These are phyloP conservation scores for Sophora flavescens DNA, from an alignment of 306 rosid species.

Conservation along the genomic window DNA sequence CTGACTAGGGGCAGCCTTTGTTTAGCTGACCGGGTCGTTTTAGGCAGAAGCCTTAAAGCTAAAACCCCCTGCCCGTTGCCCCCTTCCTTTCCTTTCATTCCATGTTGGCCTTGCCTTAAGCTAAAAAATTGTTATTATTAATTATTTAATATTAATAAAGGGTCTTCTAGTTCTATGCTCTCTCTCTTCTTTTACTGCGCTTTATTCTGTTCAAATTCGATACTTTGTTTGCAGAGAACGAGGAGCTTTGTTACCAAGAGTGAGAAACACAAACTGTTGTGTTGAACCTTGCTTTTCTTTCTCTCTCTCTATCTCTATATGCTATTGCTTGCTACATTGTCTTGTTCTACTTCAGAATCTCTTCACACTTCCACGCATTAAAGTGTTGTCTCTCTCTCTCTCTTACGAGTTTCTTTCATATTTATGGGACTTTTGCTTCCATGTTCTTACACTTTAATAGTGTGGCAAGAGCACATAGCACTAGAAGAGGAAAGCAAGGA, in stretches of 20 bases:
- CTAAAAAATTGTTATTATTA: conserved; percentile 5
- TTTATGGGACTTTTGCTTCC: conserved; percentile 53
- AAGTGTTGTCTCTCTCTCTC: conserved; percentile 55
- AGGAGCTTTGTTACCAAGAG: conserved; percentile 66
- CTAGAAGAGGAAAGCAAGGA: conserved; percentile 43
- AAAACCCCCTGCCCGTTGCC: conserved; percentile 82
- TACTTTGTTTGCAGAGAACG: conserved; percentile 88
- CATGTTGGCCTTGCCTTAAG: conserved; percentile 55
- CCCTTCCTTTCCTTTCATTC: conserved; percentile 43
- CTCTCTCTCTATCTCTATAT: conserved; percentile 48
- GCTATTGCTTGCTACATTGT: conserved; percentile 80
- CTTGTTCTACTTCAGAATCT: conserved; percentile 85
- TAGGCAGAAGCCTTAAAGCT: conserved; percentile 58
- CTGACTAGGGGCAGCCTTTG: conserved; percentile 92
- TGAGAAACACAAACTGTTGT: conserved; percentile 47
- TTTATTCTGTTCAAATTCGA: conserved; percentile 89
- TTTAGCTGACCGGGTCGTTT: conserved; percentile 66
- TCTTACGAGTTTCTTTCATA: conserved; percentile 50
- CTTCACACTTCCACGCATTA: conserved; percentile 87
- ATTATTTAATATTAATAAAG: conserved; percentile 37
- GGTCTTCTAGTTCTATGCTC: conserved; percentile 10
- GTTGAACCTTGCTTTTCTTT: conserved; percentile 40
- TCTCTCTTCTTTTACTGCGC: conserved; percentile 52
- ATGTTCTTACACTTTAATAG: conserved; percentile 48
- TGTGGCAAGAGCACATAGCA: conserved; percentile 45